phyloP scores from a whole-genome alignment of 164 flowering plant species.

The Vitis labrusca region DNA sequence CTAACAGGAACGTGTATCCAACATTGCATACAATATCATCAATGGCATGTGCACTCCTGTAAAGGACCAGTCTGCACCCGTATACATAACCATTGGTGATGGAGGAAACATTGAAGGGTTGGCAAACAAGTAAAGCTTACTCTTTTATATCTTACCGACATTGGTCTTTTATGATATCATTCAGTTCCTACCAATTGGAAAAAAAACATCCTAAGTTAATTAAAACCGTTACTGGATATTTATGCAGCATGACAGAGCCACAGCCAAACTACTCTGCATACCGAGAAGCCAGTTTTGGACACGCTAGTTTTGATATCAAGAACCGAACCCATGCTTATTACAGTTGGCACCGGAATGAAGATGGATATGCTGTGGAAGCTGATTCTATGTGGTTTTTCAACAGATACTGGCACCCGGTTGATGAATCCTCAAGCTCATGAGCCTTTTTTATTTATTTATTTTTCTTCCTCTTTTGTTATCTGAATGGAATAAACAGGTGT shows the following conservation, averaged over 20 bases:
- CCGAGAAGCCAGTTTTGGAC: slow-evolving; percentile 62
- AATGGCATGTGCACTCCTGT: slow-evolving; percentile 66
- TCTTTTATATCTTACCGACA: no score
- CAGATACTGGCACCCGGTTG: slow-evolving; percentile 28
- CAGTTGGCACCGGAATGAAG: slow-evolving; percentile 44
- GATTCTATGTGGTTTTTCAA: slow-evolving; percentile 40
- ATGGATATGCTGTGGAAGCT: slow-evolving; percentile 40
- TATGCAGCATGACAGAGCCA: slow-evolving; percentile 60
- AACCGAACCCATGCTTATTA: slow-evolving; percentile 48
- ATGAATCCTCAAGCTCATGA: slow-evolving; percentile 17
- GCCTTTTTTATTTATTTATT: no score
- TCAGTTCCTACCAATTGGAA: no score
- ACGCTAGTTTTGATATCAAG: slow-evolving; percentile 54
- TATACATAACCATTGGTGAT: slow-evolving; percentile 88
- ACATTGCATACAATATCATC: slow-evolving; percentile 68
- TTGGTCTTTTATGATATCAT: no score
- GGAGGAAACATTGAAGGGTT: slow-evolving; percentile 90
- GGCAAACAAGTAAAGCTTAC: slow-evolving; percentile 61
- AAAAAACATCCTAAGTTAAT: no score
- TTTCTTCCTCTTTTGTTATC: no score
- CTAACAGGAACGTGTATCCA: slow-evolving; percentile 60
- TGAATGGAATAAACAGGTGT: no score
- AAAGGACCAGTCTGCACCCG: slow-evolving; percentile 68
- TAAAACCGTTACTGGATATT: not conserved
- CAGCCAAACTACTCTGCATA: slow-evolving; percentile 66